A percentile compares a stretch with the other conserved stretches of the same genome.
Conservation (phyloP, 768 basidiomycete genomes). For the Dentipellis sp. region DNA sequence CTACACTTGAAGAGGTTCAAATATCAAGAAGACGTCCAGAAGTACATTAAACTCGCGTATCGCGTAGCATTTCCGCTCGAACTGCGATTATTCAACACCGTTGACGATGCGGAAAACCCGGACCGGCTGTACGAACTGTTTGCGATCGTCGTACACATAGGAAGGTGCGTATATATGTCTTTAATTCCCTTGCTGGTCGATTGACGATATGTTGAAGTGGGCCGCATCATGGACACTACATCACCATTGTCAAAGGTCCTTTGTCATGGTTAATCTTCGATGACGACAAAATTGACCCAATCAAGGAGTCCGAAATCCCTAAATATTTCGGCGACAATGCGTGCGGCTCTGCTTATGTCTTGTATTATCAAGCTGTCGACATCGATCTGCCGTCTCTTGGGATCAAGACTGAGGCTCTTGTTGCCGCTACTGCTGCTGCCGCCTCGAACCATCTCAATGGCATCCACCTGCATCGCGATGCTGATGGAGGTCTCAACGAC, state of each 20-base stretch:
- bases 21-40: conserved; percentile 86
- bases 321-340: conserved; percentile 92
- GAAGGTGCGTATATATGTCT: conserved; percentile 60
- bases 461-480: not conserved
- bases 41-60: conserved; percentile 92
- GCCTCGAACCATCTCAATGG: conserved; percentile 1
- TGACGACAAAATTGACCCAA: conserved; percentile 84
- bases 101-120: conserved; percentile 85
- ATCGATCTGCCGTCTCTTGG: conserved; percentile 70
- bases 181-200: not conserved
- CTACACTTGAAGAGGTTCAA: conserved; percentile 98
- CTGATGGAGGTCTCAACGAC: not conserved
- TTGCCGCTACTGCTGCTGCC: conserved; percentile 12
- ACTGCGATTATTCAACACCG: conserved; percentile 92
- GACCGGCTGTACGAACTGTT: conserved; percentile 92
- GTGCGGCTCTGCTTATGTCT: conserved; percentile 86
- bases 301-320: conserved; percentile 83
- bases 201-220: conserved; percentile 44
- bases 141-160: conserved; percentile 98
- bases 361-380: conserved; percentile 94
- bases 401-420: conserved; percentile 31
- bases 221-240: conserved; percentile 98
- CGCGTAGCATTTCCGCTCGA: conserved; percentile 96
- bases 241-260: conserved; percentile 84
- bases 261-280: conserved; percentile 88